phyloP scores from a whole-genome alignment of 179 eudicot genomes.

The Corrigiola litoralis region DNA sequence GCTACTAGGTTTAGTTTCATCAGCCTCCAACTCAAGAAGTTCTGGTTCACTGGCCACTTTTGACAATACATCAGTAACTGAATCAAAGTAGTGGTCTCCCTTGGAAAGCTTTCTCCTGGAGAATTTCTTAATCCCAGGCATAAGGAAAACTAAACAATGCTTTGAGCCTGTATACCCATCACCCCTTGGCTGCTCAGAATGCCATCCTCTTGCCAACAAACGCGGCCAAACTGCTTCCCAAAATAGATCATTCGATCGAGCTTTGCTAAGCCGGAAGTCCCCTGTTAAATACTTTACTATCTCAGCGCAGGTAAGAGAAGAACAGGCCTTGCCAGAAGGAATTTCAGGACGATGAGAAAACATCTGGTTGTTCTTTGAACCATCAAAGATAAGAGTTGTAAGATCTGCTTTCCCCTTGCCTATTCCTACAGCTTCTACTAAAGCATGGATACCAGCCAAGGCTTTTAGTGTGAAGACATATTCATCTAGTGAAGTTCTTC shows the following conservation, averaged over 20 bases:
- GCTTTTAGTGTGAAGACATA: conserved; percentile 46
- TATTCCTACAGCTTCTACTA: conserved; percentile 67
- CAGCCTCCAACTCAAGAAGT: conserved; percentile 51
- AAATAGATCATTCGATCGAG: conserved; percentile 69
- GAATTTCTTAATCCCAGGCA: conserved; percentile 69
- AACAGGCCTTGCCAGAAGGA: conserved; percentile 66
- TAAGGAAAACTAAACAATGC: conserved; percentile 58
- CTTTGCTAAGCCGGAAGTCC: conserved; percentile 71
- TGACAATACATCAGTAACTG: conserved; percentile 52
- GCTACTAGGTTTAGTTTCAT: conserved; percentile 28
- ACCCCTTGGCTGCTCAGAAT: conserved; percentile 70
- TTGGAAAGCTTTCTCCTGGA: conserved; percentile 55
- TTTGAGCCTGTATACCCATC: conserved; percentile 41
- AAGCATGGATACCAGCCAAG: conserved; percentile 47
- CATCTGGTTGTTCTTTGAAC: conserved; percentile 34
- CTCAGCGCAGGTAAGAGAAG: conserved; percentile 55
- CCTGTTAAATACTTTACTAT: conserved; percentile 63
- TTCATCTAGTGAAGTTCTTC: conserved; percentile 41
- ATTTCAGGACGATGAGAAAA: conserved; percentile 33
- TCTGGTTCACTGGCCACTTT: conserved; percentile 59
- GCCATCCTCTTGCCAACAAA: conserved; percentile 81
- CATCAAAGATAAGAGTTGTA: conserved; percentile 45
- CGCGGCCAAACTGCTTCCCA: conserved; percentile 99
- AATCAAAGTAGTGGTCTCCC: conserved; percentile 65
- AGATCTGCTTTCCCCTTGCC: conserved; percentile 71